Conservation (phyloP, 2,329 filamentous ascomycete genomes). For the Aureobasidium subglaciale region DNA sequence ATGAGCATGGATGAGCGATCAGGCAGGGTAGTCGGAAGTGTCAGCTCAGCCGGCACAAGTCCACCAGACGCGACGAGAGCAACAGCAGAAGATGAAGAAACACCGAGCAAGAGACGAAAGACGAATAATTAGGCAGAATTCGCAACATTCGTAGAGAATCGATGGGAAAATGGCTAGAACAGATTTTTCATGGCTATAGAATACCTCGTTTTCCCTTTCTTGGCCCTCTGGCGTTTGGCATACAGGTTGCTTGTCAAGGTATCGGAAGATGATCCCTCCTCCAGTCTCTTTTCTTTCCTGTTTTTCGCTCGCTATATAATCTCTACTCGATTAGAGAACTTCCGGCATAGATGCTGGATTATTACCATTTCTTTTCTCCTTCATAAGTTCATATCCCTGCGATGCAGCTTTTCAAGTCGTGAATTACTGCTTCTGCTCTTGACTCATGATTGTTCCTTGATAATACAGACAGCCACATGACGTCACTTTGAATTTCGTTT, state of each 20-base stretch:
- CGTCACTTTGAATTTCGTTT: no score
- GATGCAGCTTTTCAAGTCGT: no score
- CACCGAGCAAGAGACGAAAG: constrained; percentile 21
- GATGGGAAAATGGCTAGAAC: neutral
- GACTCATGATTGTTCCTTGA: neutral
- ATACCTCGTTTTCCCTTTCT: no score
- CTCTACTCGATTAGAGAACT: neutral
- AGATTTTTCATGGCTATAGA: neutral
- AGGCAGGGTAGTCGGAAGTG: constrained; percentile 33
- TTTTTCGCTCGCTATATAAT: neutral
- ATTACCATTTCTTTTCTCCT: neutral
- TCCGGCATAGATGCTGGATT: neutral
- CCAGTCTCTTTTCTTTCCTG: neutral
- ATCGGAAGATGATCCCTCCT: no score
- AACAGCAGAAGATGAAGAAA: constrained; percentile 19
- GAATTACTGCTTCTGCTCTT: neutral
- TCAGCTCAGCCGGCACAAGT: constrained; percentile 34
- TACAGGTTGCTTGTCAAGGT: no score
- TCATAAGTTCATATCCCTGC: no score
- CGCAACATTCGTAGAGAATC: no score
- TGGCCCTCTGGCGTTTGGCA: no score
- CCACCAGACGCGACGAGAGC: constrained; percentile 22
- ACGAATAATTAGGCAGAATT: neutral
- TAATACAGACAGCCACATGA: no score
- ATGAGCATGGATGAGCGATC: constrained; percentile 18